These are phyloP conservation scores for Geosmithia flava DNA, from an alignment of 2,329 filamentous ascomycete species.

Conservation along the genomic window DNA sequence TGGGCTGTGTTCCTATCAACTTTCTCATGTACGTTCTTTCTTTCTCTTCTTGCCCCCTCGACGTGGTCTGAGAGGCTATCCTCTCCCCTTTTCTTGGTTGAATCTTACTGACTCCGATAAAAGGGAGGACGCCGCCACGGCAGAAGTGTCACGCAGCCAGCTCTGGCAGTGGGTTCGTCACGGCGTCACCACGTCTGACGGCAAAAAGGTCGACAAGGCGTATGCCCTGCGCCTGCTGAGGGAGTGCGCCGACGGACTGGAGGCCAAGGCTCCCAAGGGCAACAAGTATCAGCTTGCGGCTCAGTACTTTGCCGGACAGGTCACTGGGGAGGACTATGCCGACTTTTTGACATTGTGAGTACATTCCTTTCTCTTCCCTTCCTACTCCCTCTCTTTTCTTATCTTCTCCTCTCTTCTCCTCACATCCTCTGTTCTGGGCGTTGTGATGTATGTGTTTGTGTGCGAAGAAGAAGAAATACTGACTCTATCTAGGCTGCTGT, in stretches of 20 bases:
- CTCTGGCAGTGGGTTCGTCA: constrained; percentile 76
- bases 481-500: neutral
- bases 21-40: constrained; percentile 49
- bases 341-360: constrained; percentile 3
- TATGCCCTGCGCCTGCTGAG: constrained; percentile 68
- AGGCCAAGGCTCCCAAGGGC: constrained; percentile 3
- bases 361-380: neutral
- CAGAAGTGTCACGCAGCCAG: constrained; percentile 75
- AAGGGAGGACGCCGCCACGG: constrained; percentile 73
- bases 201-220: constrained; percentile 75
- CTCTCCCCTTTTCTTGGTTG: neutral
- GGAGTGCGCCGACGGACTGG: constrained; percentile 26
- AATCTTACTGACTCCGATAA: neutral
- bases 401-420: neutral
- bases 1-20: constrained; percentile 85
- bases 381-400: neutral
- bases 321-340: constrained; percentile 3
- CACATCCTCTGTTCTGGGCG: neutral
- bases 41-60: neutral
- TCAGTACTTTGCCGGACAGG: neutral
- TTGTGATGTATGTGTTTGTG: no score
- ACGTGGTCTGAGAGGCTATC: no score
- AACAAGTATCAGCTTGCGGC: constrained; percentile 6
- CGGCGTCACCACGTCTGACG: constrained; percentile 58
- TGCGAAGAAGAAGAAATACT: neutral